Conservation (phyloP, 2,329 filamentous ascomycete genomes). For the Stachybotrys chartarum region DNA sequence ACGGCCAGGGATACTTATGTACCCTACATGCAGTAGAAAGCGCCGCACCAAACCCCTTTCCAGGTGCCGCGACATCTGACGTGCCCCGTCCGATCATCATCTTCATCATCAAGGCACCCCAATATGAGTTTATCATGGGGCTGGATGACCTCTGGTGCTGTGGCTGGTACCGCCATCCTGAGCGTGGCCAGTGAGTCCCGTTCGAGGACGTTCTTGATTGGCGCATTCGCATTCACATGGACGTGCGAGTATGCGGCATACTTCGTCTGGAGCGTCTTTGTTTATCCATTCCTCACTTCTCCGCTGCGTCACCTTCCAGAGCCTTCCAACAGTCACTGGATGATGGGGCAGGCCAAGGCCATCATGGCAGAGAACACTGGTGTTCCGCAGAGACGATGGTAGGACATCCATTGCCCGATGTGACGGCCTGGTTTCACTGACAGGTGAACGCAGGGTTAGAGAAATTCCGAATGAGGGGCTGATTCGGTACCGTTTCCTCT, state of each 20-base stretch:
- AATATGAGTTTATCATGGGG: neutral
- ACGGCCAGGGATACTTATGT: no score
- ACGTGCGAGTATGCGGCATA: constrained; percentile 25
- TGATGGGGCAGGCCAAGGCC: constrained; percentile 38
- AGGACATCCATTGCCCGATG: constrained; percentile 6
- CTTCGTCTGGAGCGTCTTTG: constrained; percentile 32
- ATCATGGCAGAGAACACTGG: constrained; percentile 34
- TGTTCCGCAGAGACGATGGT: constrained; percentile 42
- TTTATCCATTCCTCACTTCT: constrained; percentile 44
- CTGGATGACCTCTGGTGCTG: constrained; percentile 4
- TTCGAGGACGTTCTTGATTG: constrained; percentile 22
- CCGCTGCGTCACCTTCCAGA: constrained; percentile 41
- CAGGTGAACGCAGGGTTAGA: constrained; percentile 39
- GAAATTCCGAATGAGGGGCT: constrained; percentile 60
- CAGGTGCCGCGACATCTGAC: no score
- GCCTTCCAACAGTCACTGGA: constrained; percentile 33
- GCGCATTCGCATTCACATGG: constrained; percentile 28
- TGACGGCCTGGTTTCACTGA: neutral
- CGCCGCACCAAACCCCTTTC: no score
- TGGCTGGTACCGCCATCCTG: constrained; percentile 9
- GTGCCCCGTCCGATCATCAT: no score
- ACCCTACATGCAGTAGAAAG: no score
- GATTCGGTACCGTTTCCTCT: constrained; percentile 56
- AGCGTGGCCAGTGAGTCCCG: constrained; percentile 9
- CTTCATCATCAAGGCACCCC: no score